Conservation (phyloP, 495 filamentous ascomycete genomes). For the Hypoxylon intermedium region DNA sequence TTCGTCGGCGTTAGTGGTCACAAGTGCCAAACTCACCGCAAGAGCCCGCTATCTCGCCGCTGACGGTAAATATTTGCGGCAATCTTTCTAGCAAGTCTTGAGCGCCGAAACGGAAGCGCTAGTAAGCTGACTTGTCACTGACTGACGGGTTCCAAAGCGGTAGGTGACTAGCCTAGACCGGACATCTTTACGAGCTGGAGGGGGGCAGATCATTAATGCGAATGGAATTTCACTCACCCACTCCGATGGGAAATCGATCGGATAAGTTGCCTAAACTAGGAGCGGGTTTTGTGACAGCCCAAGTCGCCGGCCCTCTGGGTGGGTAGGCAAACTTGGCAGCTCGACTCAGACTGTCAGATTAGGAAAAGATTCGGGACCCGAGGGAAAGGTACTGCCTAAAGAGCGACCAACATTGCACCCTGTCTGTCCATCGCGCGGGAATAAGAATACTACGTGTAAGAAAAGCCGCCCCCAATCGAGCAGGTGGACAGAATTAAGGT, state of each 20-base stretch:
- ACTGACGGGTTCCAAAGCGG: slow-evolving; percentile 13
- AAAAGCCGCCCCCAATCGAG: slow-evolving; percentile 16
- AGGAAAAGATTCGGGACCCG: slow-evolving; percentile 30
- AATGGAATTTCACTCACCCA: slow-evolving; percentile 25
- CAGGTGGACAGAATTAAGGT: slow-evolving; percentile 28
- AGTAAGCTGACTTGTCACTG: slow-evolving; percentile 36
- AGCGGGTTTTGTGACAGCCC: slow-evolving; percentile 19
- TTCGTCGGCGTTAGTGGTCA: neutral
- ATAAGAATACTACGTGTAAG: slow-evolving; percentile 20
- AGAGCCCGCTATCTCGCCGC: slow-evolving; percentile 7
- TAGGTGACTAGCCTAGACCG: slow-evolving; percentile 22
- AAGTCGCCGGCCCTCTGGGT: slow-evolving; percentile 2
- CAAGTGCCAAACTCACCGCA: neutral
- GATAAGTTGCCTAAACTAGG: slow-evolving; percentile 35
- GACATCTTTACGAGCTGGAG: slow-evolving; percentile 15
- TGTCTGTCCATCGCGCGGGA: slow-evolving; percentile 16
- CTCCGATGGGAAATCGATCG: slow-evolving; percentile 23
- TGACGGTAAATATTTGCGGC: neutral
- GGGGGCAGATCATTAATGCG: slow-evolving; percentile 8
- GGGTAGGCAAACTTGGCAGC: slow-evolving; percentile 22
- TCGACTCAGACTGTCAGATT: slow-evolving; percentile 34
- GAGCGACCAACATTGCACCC: slow-evolving; percentile 23
- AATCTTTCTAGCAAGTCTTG: slow-evolving; percentile 9
- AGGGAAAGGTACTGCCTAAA: slow-evolving; percentile 39
- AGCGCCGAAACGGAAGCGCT: slow-evolving; percentile 9